phyloP scores from a whole-genome alignment of 306 rosid species.

The Trichosanthes cucumerina region DNA sequence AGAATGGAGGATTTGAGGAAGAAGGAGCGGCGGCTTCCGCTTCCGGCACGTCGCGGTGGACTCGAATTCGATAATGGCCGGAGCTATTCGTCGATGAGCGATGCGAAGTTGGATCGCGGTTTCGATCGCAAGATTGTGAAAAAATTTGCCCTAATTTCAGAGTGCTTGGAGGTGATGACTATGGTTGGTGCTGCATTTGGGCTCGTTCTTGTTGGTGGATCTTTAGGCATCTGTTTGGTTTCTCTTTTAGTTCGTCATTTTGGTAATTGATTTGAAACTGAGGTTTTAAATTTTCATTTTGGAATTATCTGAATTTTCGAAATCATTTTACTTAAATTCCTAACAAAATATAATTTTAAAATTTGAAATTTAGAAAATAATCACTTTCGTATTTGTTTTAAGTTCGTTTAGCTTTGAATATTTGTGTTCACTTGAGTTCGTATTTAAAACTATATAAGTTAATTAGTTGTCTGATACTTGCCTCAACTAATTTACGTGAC shows the following conservation, averaged over 20 bases:
- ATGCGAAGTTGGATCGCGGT: background rate
- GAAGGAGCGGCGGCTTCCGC: slow-evolving; percentile 17
- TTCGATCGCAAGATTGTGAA: background rate
- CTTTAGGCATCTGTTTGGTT: slow-evolving; percentile 27
- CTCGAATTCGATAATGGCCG: background rate
- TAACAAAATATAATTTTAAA: too few relatives aligned
- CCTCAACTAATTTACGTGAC: too few relatives aligned
- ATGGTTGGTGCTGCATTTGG: slow-evolving; percentile 32
- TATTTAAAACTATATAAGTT: too few relatives aligned
- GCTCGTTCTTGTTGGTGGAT: slow-evolving; percentile 36
- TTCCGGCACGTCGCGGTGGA: background rate
- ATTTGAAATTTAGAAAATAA: too few relatives aligned
- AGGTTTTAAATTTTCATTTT: too few relatives aligned
- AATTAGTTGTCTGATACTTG: too few relatives aligned
- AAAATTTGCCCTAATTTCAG: slow-evolving; percentile 20
- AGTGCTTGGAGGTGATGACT: slow-evolving; percentile 23
- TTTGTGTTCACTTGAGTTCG: too few relatives aligned
- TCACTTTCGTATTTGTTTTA: too few relatives aligned
- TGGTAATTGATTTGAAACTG: background rate
- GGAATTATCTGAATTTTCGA: too few relatives aligned
- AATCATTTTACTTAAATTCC: too few relatives aligned
- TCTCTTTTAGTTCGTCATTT: slow-evolving; percentile 18
- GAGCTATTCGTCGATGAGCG: background rate
- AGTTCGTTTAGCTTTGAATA: too few relatives aligned
- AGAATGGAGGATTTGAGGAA: slow-evolving; percentile 26